Evolutionary conservation across 2,329 filamentous ascomycete genomes (phyloP).

Genomic region (Trichocomaceae sp.): DNA sequence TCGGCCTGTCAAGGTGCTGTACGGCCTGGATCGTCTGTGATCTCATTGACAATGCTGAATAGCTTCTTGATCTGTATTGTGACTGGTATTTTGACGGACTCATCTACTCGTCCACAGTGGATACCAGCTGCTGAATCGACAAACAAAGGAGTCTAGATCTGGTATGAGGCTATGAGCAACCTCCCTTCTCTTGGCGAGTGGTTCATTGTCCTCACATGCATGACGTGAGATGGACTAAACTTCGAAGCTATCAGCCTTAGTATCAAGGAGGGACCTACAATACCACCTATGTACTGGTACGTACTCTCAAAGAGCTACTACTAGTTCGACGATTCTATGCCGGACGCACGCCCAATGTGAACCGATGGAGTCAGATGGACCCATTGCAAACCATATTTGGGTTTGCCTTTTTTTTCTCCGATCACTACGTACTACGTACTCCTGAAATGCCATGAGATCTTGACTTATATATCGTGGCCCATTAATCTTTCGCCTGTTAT

Average conservation of each 20-base stretch:
- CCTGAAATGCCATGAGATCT: background rate
- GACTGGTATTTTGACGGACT: background rate
- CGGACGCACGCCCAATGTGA: conserved; percentile 1
- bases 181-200: background rate
- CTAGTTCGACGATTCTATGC: background rate
- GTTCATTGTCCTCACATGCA: conserved; percentile 7
- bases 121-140: background rate
- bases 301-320: background rate
- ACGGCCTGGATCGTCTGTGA: background rate
- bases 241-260: conserved; percentile 2
- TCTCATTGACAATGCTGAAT: background rate
- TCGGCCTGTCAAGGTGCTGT: no score
- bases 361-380: background rate
- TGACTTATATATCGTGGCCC: conserved; percentile 5
- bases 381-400: background rate
- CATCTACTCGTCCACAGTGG: conserved; percentile 6
- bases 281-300: background rate
- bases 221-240: background rate
- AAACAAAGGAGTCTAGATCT: conserved; percentile 3
- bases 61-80: background rate
- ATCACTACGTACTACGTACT: background rate
- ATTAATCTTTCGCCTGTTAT: conserved; percentile 5
- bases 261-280: conserved; percentile 1
- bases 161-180: background rate
- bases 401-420: conserved; percentile 5